Base-by-base conservation (phyloP, 768 basidiomycete species). In the Leccinum subgranulosum region DNA sequence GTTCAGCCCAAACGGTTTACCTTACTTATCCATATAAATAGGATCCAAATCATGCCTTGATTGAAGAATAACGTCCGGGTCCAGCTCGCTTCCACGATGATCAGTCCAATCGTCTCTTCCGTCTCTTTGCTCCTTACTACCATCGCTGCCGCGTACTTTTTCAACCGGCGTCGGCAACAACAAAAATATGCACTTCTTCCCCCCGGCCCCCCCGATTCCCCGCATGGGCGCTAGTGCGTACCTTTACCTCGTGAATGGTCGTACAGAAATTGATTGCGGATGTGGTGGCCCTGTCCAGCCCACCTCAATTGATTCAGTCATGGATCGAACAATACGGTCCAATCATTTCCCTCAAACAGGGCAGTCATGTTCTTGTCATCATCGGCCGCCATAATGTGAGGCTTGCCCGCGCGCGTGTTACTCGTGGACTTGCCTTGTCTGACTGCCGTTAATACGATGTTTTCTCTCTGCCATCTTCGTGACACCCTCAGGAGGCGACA, bases 401-500 rank as follows among this genome's bases (percentile, higher is more conserved):
- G 6, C 10, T 29, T 49, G 28, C 6, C 47, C 2, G 4, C 4
- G 4, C 19, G 4, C 4, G 4, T 17, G 23, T 29, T 5, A 2
- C 4, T 39, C 28, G 6, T 17, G 5, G 12, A 4, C 4, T 12
- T 0, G 1, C 4, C 5, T 17, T n/a, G 4, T 5, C 34, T 58
- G 54, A 34, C 43, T 12, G 17, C 39, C 6, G 12, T 47, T 11
- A 10, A 23, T 3, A 23, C 19, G 19, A 47, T 6, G 36, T 39
- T 41, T 19, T 41, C 10, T 41, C 10, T 9, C 15, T 5, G 3
- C n/a, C n/a, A n/a, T 9, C 39, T 7, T 19, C 8, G 19, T 41
- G 39, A 41, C n/a, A 41, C 39, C n/a, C 9, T n/a, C 5, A 69
- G 68, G 70, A 67, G 48, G 83, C 84, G 0, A 74, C 81, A 1